Percentiles rank a stretch among this genome's conserved stretches.
Evolutionary conservation across 2,329 filamentous ascomycete species (phyloP).

Genomic region (Amauroascus niger): DNA sequence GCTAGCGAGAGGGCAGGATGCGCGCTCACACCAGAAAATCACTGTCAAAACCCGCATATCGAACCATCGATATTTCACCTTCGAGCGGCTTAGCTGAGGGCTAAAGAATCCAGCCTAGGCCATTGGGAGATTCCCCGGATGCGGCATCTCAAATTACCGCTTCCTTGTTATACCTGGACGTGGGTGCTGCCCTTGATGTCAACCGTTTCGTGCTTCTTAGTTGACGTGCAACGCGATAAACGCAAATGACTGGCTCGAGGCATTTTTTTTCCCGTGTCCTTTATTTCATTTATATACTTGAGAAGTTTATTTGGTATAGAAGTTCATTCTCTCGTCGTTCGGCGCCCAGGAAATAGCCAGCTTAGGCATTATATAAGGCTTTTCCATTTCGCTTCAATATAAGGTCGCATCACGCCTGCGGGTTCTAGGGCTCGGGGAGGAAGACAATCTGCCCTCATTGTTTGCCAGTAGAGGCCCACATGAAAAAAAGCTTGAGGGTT

Average conservation of each 20-base stretch:
- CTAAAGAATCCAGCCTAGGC: background rate
- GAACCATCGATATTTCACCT: background rate
- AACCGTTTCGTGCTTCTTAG: background rate
- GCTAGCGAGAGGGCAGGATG: no score
- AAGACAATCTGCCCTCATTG: background rate
- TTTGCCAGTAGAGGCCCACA: background rate
- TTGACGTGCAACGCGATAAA: background rate
- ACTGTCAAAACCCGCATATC: background rate
- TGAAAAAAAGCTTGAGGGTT: background rate
- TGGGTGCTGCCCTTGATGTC: background rate
- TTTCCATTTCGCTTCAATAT: no score
- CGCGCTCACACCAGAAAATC: no score
- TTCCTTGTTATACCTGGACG: no score
- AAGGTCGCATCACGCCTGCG: no score
- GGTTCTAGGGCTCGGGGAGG: no score
- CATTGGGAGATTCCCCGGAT: no score
- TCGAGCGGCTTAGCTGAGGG: background rate
- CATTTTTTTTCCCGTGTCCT: background rate
- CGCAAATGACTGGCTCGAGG: background rate
- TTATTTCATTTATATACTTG: background rate
- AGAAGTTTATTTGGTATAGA: no score
- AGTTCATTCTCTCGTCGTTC: no score
- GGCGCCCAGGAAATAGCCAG: no score
- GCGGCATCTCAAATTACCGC: no score
- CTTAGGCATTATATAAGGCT: no score